Conservation (phyloP, 495 filamentous ascomycete genomes). For the Penicillium turbatum region DNA sequence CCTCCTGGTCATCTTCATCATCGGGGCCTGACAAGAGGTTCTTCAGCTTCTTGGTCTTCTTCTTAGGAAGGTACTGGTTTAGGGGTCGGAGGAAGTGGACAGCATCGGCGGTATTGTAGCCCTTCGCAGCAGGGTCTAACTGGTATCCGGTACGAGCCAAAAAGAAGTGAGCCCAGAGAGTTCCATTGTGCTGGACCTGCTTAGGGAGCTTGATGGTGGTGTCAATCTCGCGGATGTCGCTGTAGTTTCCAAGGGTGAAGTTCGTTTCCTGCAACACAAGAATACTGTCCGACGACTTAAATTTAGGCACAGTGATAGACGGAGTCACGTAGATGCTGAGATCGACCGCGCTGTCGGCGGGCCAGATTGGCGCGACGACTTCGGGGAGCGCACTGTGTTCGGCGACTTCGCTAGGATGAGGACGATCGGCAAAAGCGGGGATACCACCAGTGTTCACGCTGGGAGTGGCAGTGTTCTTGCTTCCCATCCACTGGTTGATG, state of each 20-base stretch:
- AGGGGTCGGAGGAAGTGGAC: constrained; percentile 80
- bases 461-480: constrained; percentile 38
- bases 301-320: constrained; percentile 61
- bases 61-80: constrained; percentile 86
- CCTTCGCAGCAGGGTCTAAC: constrained; percentile 66
- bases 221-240: constrained; percentile 71
- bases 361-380: constrained; percentile 82
- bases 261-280: constrained; percentile 75
- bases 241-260: constrained; percentile 76
- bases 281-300: constrained; percentile 51
- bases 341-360: constrained; percentile 69
- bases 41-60: constrained; percentile 86
- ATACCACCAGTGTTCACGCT: constrained; percentile 48
- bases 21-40: constrained; percentile 66
- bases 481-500: constrained; percentile 54
- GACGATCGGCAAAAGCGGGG: constrained; percentile 63
- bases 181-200: constrained; percentile 84
- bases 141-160: constrained; percentile 67
- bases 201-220: constrained; percentile 74
- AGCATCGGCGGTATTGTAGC: constrained; percentile 69
- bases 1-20: constrained; percentile 50
- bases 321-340: constrained; percentile 80
- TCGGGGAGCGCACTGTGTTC: constrained; percentile 72
- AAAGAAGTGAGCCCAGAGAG: constrained; percentile 91
- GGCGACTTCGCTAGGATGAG: constrained; percentile 54